phyloP scores from a whole-genome alignment of 1,284 basidiomycete genomes.

The Puccinia coronata region DNA sequence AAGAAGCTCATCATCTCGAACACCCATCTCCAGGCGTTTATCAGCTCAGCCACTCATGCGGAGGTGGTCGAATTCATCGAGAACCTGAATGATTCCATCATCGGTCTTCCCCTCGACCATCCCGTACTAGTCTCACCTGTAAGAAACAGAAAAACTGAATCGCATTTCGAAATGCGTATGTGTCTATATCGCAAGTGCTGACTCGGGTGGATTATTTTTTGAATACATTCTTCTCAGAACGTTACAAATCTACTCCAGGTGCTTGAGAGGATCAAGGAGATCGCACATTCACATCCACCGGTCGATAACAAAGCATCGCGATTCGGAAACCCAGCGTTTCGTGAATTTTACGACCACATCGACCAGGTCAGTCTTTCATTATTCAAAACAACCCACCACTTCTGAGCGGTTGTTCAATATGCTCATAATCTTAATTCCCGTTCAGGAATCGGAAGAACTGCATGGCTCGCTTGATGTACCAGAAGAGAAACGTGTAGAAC shows the following conservation, averaged over 20 bases:
- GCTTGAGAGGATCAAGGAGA: constrained; percentile 69
- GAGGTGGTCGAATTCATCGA: constrained; percentile 74
- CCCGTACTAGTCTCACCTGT: constrained; percentile 66
- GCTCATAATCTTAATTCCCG: constrained; percentile 17
- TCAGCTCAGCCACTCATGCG: constrained; percentile 71
- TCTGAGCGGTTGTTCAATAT: background rate
- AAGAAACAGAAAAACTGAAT: constrained; percentile 55
- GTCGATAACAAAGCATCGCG: constrained; percentile 86
- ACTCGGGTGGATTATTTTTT: constrained; percentile 19
- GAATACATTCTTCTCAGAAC: constrained; percentile 63
- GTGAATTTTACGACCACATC: constrained; percentile 83
- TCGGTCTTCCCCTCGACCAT: constrained; percentile 76
- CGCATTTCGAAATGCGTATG: too few relatives aligned
- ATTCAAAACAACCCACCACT: background rate
- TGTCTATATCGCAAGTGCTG: too few relatives aligned
- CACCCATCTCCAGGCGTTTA: constrained; percentile 79
- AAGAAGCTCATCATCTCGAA: constrained; percentile 76
- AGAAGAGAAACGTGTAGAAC: constrained; percentile 65
- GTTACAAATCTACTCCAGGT: constrained; percentile 67
- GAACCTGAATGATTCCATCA: constrained; percentile 73
- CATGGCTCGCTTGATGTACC: constrained; percentile 68
- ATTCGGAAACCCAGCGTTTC: constrained; percentile 97
- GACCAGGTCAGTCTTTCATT: constrained; percentile 64
- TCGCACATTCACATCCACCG: constrained; percentile 74
- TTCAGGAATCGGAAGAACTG: constrained; percentile 55